A percentile compares a stretch with the other conserved stretches of the same genome.
phyloP scores from a whole-genome alignment of 345 rosid species.

The Geranium rotundifolium region DNA sequence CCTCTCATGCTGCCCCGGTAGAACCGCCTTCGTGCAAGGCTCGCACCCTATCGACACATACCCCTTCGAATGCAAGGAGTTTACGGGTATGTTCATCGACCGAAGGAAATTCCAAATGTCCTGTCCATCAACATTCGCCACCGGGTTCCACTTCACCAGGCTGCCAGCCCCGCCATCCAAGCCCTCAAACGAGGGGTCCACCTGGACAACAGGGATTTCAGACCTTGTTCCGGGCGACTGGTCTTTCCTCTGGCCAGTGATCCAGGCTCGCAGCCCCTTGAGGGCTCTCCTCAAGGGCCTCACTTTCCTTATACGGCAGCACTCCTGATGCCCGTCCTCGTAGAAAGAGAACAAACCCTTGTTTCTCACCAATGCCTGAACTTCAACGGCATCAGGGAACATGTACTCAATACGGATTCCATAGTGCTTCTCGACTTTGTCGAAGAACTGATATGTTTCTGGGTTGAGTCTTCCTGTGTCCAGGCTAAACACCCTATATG shows the following conservation, averaged over 20 bases:
- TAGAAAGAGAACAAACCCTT: constrained; percentile 91
- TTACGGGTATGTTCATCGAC: constrained; percentile 80
- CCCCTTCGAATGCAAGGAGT: constrained; percentile 62
- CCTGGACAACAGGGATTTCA: constrained; percentile 77
- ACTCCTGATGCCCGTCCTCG: constrained; percentile 93
- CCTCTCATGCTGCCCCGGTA: constrained; percentile 96
- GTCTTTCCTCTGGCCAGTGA: constrained; percentile 93
- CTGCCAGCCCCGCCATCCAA: constrained; percentile 79
- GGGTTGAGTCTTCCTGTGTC: constrained; percentile 93
- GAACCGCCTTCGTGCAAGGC: constrained; percentile 90
- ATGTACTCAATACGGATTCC: constrained; percentile 75
- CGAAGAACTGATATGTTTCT: constrained; percentile 63
- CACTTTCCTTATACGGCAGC: constrained; percentile 96
- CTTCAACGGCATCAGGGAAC: constrained; percentile 95
- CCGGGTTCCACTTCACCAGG: constrained; percentile 93
- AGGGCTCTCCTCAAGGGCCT: constrained; percentile 90
- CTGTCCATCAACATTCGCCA: constrained; percentile 60
- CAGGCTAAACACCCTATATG: constrained; percentile 82
- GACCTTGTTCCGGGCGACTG: constrained; percentile 90
- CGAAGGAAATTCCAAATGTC: constrained; percentile 80
- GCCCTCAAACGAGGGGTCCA: constrained; percentile 87
- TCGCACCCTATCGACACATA: constrained; percentile 93
- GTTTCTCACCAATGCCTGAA: constrained; percentile 78
- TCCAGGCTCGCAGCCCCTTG: constrained; percentile 88
- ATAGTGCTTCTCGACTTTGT: constrained; percentile 63